phyloP scores from a whole-genome alignment of 805 yeast species.

The Zygosaccharomyces siamensis region DNA sequence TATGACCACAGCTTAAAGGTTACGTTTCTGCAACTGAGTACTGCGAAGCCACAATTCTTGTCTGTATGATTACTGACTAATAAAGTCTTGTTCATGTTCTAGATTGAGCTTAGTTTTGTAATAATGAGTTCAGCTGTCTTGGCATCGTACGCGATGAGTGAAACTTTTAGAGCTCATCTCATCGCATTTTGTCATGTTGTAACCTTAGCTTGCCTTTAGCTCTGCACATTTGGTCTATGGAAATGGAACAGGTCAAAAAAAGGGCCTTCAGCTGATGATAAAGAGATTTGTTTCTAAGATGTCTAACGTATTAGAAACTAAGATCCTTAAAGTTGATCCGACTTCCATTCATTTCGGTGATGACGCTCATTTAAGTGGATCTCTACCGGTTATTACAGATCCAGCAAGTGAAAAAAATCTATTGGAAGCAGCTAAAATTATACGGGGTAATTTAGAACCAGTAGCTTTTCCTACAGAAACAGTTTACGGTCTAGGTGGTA shows the following conservation, averaged over 20 bases:
- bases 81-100: too few species aligned
- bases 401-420: constrained; percentile 48
- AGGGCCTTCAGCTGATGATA: background rate
- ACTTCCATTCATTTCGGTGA: constrained; percentile 44
- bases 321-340: constrained; percentile 53
- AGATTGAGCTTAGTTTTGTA: background rate
- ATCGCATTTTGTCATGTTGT: constrained; percentile 4
- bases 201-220: background rate
- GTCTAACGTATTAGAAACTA: constrained; percentile 32
- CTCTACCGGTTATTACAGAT: constrained; percentile 46
- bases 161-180: constrained; percentile 10
- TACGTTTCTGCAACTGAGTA: constrained; percentile 5
- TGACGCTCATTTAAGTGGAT: constrained; percentile 36
- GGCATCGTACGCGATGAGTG: constrained; percentile 11
- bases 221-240: constrained; percentile 2
- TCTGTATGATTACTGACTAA: background rate
- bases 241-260: background rate
- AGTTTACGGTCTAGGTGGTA: constrained; percentile 93
- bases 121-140: background rate
- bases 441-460: constrained; percentile 49
- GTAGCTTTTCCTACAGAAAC: constrained; percentile 97
- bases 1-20: constrained; percentile 11
- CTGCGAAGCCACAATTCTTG: constrained; percentile 2
- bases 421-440: constrained; percentile 51
- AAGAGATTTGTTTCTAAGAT: background rate